A percentile compares a stretch with the other conserved stretches of the same genome.
Conservation (phyloP, 139 green algal species). For the Zygnema circumcarinatum region DNA sequence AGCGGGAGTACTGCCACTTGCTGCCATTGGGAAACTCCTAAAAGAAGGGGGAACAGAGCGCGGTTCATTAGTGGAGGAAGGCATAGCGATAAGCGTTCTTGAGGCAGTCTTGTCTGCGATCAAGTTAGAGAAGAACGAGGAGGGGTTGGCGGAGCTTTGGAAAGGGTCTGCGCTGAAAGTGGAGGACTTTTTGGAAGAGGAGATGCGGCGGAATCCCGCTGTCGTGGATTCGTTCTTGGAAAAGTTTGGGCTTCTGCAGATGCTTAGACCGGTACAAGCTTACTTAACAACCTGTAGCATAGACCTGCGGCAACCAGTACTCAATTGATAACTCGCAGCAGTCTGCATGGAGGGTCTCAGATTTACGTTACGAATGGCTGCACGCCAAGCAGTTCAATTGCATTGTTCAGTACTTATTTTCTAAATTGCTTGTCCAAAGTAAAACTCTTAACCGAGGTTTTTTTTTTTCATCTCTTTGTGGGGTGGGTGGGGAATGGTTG, state of each 20-base stretch:
- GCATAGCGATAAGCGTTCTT: constrained; percentile 4
- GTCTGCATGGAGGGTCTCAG: too few species aligned
- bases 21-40: constrained; percentile 5
- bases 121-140: constrained; percentile 18
- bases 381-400: too few species aligned
- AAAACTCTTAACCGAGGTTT: too few species aligned
- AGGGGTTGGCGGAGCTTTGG: constrained; percentile 16
- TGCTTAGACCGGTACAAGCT: not conserved
- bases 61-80: not conserved
- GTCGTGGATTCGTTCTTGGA: constrained; percentile 21
- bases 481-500: too few species aligned
- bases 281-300: too few species aligned
- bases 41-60: constrained; percentile 14
- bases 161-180: not conserved
- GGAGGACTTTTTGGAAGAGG: constrained; percentile 30
- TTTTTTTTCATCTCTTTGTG: too few species aligned
- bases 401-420: too few species aligned
- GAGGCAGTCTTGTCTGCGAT: constrained; percentile 9
- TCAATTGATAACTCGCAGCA: not conserved
- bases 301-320: not conserved
- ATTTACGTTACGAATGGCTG: too few species aligned
- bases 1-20: constrained; percentile 9
- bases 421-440: too few species aligned
- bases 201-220: not conserved
- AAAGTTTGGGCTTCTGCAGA: not conserved